Evolutionary conservation across 177 flowering plant genomes (phyloP).

Genomic region (Telopea speciosissima): DNA sequence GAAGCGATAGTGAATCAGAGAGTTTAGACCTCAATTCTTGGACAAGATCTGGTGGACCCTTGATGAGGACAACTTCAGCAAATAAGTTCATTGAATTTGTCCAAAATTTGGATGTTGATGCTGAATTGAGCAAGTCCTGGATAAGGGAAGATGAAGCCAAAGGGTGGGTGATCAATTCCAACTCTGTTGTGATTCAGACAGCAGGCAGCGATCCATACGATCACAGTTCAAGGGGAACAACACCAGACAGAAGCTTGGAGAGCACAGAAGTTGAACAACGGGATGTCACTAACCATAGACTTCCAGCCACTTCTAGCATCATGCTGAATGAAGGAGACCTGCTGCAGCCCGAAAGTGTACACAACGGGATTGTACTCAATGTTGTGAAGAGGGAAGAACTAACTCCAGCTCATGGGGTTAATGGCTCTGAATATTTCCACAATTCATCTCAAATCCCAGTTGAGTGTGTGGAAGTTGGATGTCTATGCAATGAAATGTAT

Average conservation of each 20-base stretch:
- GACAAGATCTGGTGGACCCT: constrained; percentile 97
- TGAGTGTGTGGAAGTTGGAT: constrained; percentile 65
- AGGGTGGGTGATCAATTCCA: constrained; percentile 23
- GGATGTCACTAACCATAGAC: constrained; percentile 26
- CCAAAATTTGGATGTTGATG: constrained; percentile 57
- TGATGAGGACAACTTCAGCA: constrained; percentile 96
- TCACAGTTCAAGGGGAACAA: constrained; percentile 40
- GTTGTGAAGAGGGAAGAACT: constrained; percentile 70
- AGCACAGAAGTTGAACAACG: constrained; percentile 41
- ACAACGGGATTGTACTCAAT: constrained; percentile 69
- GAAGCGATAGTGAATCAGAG: constrained; percentile 89
- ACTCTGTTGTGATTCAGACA: constrained; percentile 24
- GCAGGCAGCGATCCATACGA: constrained; percentile 23
- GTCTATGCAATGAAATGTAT: constrained; percentile 55
- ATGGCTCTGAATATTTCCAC: constrained; percentile 31
- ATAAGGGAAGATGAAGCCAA: constrained; percentile 22
- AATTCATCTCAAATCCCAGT: constrained; percentile 27
- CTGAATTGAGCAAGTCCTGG: constrained; percentile 33
- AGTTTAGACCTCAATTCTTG: constrained; percentile 58
- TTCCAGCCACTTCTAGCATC: constrained; percentile 39
- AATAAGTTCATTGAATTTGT: constrained; percentile 66
- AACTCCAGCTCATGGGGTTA: constrained; percentile 16
- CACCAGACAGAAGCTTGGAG: constrained; percentile 54
- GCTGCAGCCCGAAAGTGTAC: constrained; percentile 75
- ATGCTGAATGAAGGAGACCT: constrained; percentile 82